Percentiles rank a stretch among this genome's conserved stretches.
Conservation (phyloP, 768 basidiomycete species). For the Clavaria fumosa region DNA sequence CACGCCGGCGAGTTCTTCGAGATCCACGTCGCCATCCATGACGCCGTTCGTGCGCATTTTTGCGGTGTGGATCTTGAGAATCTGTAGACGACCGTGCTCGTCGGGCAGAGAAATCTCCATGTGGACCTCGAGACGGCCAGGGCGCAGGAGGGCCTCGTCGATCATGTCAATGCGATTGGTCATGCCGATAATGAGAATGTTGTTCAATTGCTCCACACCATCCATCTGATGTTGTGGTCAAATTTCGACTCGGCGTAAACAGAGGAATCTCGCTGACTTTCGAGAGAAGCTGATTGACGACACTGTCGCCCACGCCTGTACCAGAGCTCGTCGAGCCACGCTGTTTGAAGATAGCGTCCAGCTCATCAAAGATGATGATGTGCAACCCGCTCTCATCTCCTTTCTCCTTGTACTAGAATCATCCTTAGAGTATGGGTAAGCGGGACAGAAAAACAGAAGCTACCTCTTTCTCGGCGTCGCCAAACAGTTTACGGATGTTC, state of each 20-base stretch:
- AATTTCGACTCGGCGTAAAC: not conserved
- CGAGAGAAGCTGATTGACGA: slow-evolving; percentile 95
- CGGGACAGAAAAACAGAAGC: slow-evolving; percentile 1
- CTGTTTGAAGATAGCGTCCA: slow-evolving; percentile 98
- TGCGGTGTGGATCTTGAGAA: slow-evolving; percentile 84
- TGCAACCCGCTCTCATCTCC: slow-evolving; percentile 94
- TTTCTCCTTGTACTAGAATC: slow-evolving; percentile 80
- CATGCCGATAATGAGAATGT: slow-evolving; percentile 99
- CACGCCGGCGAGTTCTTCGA: slow-evolving; percentile 59
- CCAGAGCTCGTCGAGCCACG: slow-evolving; percentile 84
- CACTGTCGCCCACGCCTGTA: slow-evolving; percentile 96
- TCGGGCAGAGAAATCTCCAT: slow-evolving; percentile 99
- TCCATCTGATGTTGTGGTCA: slow-evolving; percentile 56
- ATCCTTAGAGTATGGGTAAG: not conserved
- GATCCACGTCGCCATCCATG: slow-evolving; percentile 75
- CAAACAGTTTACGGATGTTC: slow-evolving; percentile 93
- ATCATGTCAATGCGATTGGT: slow-evolving; percentile 98
- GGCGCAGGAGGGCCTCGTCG: slow-evolving; percentile 92
- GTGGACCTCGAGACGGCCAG: slow-evolving; percentile 96
- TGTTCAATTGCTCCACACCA: slow-evolving; percentile 96
- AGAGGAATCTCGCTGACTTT: slow-evolving; percentile 40
- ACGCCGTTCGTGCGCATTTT: slow-evolving; percentile 90
- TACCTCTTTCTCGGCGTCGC: slow-evolving; percentile 96
- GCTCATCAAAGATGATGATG: slow-evolving; percentile 98
- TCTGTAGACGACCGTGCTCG: slow-evolving; percentile 82